Evolutionary conservation across 805 yeast genomes (phyloP), one percentile per base, ranked within the genome.

Genomic region (Ogataea naganishii): DNA sequence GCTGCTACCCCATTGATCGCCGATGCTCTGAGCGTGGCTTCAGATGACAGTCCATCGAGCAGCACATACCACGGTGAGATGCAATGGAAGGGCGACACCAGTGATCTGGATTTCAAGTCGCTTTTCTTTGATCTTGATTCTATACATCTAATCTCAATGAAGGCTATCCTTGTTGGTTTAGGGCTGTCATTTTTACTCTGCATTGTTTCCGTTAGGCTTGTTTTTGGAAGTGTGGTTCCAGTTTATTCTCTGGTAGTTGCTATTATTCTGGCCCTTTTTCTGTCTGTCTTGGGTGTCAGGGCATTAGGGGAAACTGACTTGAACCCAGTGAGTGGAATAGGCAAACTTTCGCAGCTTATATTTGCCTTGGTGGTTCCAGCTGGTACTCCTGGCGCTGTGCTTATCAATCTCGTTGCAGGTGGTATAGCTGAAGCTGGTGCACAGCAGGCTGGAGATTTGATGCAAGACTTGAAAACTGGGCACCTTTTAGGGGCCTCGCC

Each of bases 391-490:
- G 86, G 94, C 2, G 72, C 85, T 8, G 84, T 92, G 5, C 58
- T 89, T 23, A 75, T 85, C 26, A 92, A 89, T 49, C 61, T 89
- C 28, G 80, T 89, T 2, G 95, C 96, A 4, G 98, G 98, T 12
- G 98, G 96, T 10, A 77, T 89, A 24, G 94, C 97, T 2, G 98
- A 89, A 58, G 96, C 97, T 0, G 97, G 97, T 7, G 96, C 98
- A 3, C 97, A 92, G 58, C 98, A 89, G 57, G 96, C 97, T 2
- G 97, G 98, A 18, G 98, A 89, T 56, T 64, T 89, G 48, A 83
- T 92, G 95, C 98, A 89, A 60, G 97, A 92, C 57, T 64, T 89
- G 43, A 92, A 92, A 52, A 88, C 98, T 0, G 97, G 97, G 0
- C 89, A 83, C 54, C 55, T 89, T 31, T 47, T 89, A 2, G 95